Evolutionary conservation across 2,329 filamentous ascomycete genomes (phyloP).

Genomic region (Trichophaea hybrida): DNA sequence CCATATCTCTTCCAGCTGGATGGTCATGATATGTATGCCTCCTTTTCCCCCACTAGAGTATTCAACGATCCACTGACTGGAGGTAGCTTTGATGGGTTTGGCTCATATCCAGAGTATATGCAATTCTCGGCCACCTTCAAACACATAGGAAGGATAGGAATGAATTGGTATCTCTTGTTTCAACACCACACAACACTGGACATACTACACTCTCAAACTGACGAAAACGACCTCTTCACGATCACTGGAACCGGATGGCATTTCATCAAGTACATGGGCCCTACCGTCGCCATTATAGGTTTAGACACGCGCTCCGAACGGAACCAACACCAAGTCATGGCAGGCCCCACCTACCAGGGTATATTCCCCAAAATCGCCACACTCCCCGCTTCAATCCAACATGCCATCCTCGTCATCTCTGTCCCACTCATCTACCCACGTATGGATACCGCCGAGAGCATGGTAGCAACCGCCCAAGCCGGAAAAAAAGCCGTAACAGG

Average conservation of each 20-base stretch:
- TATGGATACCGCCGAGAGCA: constrained; percentile 76
- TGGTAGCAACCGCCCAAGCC: constrained; percentile 80
- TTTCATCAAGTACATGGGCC: constrained; percentile 91
- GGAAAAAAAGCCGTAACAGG: constrained; percentile 95
- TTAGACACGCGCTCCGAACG: constrained; percentile 85
- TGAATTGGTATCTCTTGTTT: constrained; percentile 96
- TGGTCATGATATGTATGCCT: constrained; percentile 89
- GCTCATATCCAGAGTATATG: constrained; percentile 96
- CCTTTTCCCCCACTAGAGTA: constrained; percentile 1
- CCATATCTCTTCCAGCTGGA: constrained; percentile 86
- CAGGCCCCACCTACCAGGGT: constrained; percentile 91
- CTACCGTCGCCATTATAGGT: constrained; percentile 76
- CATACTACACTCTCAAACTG: constrained; percentile 74
- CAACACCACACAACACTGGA: constrained; percentile 95
- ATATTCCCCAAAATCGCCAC: constrained; percentile 90
- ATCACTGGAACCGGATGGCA: constrained; percentile 97
- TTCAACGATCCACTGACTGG: neutral
- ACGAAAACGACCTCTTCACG: constrained; percentile 85
- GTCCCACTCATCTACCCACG: constrained; percentile 85
- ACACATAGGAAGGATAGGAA: constrained; percentile 87
- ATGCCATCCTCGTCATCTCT: constrained; percentile 91
- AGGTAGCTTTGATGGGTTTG: constrained; percentile 82
- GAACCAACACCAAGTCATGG: constrained; percentile 81
- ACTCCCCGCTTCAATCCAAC: constrained; percentile 81
- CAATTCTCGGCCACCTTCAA: constrained; percentile 96